Evolutionary conservation across 257 asterid genomes (phyloP).

Genomic region (Gentiana dahurica): DNA sequence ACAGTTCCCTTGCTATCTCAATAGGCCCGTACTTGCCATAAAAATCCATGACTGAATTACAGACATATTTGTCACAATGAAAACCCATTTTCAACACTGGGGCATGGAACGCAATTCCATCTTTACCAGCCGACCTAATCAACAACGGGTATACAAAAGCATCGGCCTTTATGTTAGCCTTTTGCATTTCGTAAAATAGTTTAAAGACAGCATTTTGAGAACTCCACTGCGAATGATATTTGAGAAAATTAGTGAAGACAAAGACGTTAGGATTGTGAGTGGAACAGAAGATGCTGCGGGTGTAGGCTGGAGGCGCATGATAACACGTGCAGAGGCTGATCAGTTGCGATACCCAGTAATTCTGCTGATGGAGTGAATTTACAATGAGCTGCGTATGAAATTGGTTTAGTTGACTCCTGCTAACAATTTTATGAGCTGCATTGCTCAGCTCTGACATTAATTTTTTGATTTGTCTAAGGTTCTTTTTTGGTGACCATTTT

Average conservation of each 20-base stretch:
- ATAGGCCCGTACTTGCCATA: slow-evolving; percentile 63
- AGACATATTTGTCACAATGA: slow-evolving; percentile 31
- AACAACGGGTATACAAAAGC: slow-evolving; percentile 41
- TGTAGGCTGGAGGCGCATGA: slow-evolving; percentile 44
- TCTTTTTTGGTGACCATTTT: no score
- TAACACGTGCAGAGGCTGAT: slow-evolving; percentile 41
- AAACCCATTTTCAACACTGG: slow-evolving; percentile 40
- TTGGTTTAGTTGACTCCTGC: slow-evolving; percentile 30
- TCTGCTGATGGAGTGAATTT: slow-evolving; percentile 25
- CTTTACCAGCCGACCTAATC: slow-evolving; percentile 41
- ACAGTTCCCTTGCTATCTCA: slow-evolving; percentile 42
- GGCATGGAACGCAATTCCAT: slow-evolving; percentile 42
- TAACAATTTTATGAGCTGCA: slow-evolving; percentile 15
- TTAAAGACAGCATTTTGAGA: slow-evolving; percentile 15
- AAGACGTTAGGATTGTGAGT: slow-evolving; percentile 27
- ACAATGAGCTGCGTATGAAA: slow-evolving; percentile 48
- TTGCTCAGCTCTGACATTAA: slow-evolving; percentile 20
- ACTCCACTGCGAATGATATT: slow-evolving; percentile 32
- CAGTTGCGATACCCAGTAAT: slow-evolving; percentile 44
- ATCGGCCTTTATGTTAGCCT: slow-evolving; percentile 31
- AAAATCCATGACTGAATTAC: slow-evolving; percentile 38
- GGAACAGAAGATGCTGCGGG: slow-evolving; percentile 26
- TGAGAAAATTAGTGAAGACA: slow-evolving; percentile 44
- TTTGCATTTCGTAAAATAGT: slow-evolving; percentile 39
- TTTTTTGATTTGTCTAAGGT: no score